A percentile compares a stretch with the other conserved stretches of the same genome.
These are phyloP conservation scores for Barnettozyma populi DNA, from an alignment of 805 yeast species.

Conservation along the genomic window DNA sequence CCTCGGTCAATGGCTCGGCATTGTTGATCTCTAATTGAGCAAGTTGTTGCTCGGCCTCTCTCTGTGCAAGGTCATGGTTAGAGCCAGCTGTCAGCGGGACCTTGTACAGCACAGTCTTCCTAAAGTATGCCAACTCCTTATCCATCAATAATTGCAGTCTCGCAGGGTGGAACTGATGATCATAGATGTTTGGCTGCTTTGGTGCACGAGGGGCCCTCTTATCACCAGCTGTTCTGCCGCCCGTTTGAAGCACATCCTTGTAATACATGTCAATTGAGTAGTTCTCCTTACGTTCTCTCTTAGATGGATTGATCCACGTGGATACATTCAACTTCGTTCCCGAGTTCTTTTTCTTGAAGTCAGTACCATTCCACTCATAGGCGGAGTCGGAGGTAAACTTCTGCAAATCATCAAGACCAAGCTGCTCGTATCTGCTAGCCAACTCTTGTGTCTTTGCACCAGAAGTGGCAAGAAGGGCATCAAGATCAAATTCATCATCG, in stretches of 20 bases:
- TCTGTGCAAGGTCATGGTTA: slow-evolving; percentile 31
- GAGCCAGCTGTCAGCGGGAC: slow-evolving; percentile 60
- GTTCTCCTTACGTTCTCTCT: slow-evolving; percentile 78
- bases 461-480: slow-evolving; percentile 51
- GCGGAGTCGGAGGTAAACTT: slow-evolving; percentile 70
- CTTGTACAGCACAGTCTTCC: slow-evolving; percentile 58
- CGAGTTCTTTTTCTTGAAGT: slow-evolving; percentile 61
- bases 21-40: slow-evolving; percentile 71
- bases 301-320: slow-evolving; percentile 80
- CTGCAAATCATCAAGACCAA: slow-evolving; percentile 74
- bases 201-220: slow-evolving; percentile 75
- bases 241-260: slow-evolving; percentile 71
- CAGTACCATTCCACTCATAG: slow-evolving; percentile 85
- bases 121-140: slow-evolving; percentile 71
- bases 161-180: slow-evolving; percentile 88
- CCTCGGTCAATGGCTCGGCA: slow-evolving; percentile 78
- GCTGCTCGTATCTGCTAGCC: slow-evolving; percentile 55
- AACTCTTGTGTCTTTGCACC: slow-evolving; percentile 59
- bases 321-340: slow-evolving; percentile 42
- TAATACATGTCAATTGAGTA: slow-evolving; percentile 86
- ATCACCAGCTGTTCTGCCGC: slow-evolving; percentile 46
- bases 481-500: slow-evolving; percentile 53
- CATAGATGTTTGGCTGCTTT: slow-evolving; percentile 73
- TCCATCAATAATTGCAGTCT: slow-evolving; percentile 71
- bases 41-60: slow-evolving; percentile 40